Evolutionary conservation across 768 basidiomycete genomes (phyloP), one percentile per base, ranked within the genome.

Genomic region (Leccinum ochraceum): DNA sequence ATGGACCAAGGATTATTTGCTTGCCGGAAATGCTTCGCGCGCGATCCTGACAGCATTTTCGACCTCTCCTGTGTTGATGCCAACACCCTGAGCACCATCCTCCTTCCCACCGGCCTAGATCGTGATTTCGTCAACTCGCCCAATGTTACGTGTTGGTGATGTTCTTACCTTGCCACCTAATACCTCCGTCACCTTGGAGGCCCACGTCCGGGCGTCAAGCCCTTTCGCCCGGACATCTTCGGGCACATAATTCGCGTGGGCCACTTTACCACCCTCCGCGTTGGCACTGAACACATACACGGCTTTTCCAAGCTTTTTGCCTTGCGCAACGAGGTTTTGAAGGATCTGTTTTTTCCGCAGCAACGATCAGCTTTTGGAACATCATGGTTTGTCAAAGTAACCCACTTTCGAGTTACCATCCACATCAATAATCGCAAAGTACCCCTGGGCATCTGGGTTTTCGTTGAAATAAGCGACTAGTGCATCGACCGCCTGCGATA

Each of bases 51-150:
- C 66, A 1, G 92, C 95, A 60, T 90, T 91, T 16, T 81, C 76
- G 3, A 94, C 75, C 74, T 83, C 87, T 26, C 74, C 75, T 1
- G 81, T 73, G 62, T 92, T 81, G 3, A 79, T 75, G 32, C 97
- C 97, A 14, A 96, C 86, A 26, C 97, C 97, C 69, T 95, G 94
- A 2, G 90, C 90, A 58, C 85, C 83, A 39, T 98, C 97, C 60
- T 93, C 93, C 75, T 95, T 98, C 14, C 97, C 97, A 57, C 97
- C 97, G 55, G 94, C 94, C 93, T 95, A 59, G 56, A 57, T 60
- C 30, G 42, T 59, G 26, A 54, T 39, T 61, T 36, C 28, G 57
- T 71, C 34, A 50, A 34, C 9, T 50, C 55, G 55, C 59, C 20
- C 56, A 48, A 56, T 44, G 26, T 20, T 50, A 16, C 49, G 30